Conservation (phyloP, 176 grass and related monocot species). For the Oryza glumipatula region DNA sequence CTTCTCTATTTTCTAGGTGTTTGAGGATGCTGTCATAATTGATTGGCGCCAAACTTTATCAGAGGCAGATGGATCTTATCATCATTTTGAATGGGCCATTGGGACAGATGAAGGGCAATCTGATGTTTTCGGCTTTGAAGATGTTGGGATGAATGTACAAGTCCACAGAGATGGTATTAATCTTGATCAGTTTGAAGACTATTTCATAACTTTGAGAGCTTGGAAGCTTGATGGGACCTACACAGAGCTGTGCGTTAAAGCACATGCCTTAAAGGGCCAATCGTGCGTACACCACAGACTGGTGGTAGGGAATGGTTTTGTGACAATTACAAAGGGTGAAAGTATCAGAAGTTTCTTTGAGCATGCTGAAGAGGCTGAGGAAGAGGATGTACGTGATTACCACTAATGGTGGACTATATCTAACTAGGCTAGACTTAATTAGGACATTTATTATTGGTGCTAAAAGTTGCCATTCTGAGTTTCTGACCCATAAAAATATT, state of each 20-base stretch:
- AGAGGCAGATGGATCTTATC: constrained; percentile 66
- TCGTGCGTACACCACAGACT: constrained; percentile 86
- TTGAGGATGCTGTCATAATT: constrained; percentile 66
- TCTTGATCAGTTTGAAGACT: constrained; percentile 64
- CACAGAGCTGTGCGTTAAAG: constrained; percentile 77
- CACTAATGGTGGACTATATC: constrained; percentile 40
- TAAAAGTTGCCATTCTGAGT: constrained; percentile 39
- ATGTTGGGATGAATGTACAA: constrained; percentile 76
- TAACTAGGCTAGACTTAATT: constrained; percentile 51
- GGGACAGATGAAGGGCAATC: constrained; percentile 86
- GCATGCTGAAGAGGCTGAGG: constrained; percentile 95
- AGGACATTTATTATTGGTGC: constrained; percentile 26
- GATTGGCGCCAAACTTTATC: constrained; percentile 78
- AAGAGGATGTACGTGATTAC: constrained; percentile 83
- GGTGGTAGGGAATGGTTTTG: constrained; percentile 79
- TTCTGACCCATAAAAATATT: constrained; percentile 26
- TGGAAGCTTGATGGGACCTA: constrained; percentile 72
- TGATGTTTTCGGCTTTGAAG: constrained; percentile 79
- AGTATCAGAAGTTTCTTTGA: constrained; percentile 89
- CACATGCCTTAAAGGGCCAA: constrained; percentile 93
- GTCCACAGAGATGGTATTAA: constrained; percentile 71
- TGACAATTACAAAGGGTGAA: constrained; percentile 85
- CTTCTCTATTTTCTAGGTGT: constrained; percentile 67
- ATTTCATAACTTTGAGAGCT: constrained; percentile 75
- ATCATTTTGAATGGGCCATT: constrained; percentile 93